Evolutionary conservation across 345 rosid genomes (phyloP).

Genomic region (Eucalyptus melliodora): DNA sequence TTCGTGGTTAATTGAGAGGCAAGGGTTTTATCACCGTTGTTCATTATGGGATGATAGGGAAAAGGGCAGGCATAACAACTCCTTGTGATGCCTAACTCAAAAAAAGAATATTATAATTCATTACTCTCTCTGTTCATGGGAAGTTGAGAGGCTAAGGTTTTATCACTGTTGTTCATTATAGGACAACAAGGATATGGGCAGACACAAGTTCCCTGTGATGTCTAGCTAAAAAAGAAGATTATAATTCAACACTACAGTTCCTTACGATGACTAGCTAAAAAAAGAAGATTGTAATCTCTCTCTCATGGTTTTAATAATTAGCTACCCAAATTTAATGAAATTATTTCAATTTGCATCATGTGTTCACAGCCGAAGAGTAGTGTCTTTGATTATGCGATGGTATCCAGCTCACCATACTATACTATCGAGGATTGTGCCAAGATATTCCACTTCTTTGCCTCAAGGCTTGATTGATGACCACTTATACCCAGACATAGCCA

Average conservation of each 20-base stretch:
- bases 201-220: not conserved
- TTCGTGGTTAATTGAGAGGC: too few species aligned
- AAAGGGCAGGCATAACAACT: too few species aligned
- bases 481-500: too few species aligned
- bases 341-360: not conserved
- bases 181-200: not conserved
- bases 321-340: too few species aligned
- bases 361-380: not conserved
- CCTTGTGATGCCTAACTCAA: too few species aligned
- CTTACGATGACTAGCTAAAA: too few species aligned
- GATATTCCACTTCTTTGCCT: not conserved
- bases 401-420: not conserved
- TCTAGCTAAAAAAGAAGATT: too few species aligned
- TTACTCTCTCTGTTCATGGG: not conserved
- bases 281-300: too few species aligned
- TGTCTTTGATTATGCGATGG: not conserved
- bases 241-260: too few species aligned
- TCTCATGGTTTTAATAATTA: too few species aligned
- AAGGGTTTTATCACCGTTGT: rapidly evolving
- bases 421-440: not conserved
- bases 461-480: not conserved
- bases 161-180: not conserved
- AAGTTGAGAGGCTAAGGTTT: not conserved
- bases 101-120: too few species aligned
- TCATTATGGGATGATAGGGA: too few species aligned